Percentiles rank a stretch among this genome's conserved stretches.
Evolutionary conservation across 352 stramenopile species (phyloP).

Genomic region (Pythium aquatile): DNA sequence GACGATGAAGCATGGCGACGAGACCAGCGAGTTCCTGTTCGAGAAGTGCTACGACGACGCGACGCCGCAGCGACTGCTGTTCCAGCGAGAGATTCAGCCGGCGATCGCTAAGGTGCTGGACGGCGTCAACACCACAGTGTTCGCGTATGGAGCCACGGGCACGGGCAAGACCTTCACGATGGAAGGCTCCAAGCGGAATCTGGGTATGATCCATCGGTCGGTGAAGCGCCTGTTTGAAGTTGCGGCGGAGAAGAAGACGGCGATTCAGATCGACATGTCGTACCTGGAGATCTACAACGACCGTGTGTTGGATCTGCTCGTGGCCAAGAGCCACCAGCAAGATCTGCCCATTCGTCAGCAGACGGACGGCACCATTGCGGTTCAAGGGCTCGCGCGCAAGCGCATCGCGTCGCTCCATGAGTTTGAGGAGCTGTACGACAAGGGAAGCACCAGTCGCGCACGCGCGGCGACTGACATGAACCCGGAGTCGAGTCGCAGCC

Average conservation of each 20-base stretch:
- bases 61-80: slow-evolving; percentile 36
- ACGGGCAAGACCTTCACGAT: slow-evolving; percentile 72
- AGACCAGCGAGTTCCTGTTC: slow-evolving; percentile 29
- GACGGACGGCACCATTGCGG: slow-evolving; percentile 31
- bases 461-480: slow-evolving; percentile 62
- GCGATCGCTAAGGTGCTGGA: slow-evolving; percentile 35
- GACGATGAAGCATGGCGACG: slow-evolving; percentile 10
- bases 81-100: slow-evolving; percentile 41
- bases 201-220: slow-evolving; percentile 48
- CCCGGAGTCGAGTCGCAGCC: slow-evolving; percentile 61
- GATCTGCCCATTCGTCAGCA: slow-evolving; percentile 43
- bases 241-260: slow-evolving; percentile 20
- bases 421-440: slow-evolving; percentile 37
- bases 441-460: slow-evolving; percentile 27
- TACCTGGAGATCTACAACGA: slow-evolving; percentile 92
- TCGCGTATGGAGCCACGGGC: slow-evolving; percentile 61
- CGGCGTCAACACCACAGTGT: slow-evolving; percentile 49
- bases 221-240: slow-evolving; percentile 49
- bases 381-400: slow-evolving; percentile 34
- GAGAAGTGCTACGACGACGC: slow-evolving; percentile 45
- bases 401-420: slow-evolving; percentile 31
- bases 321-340: slow-evolving; percentile 23
- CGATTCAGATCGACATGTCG: slow-evolving; percentile 37
- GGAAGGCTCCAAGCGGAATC: slow-evolving; percentile 48
- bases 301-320: slow-evolving; percentile 73